These are phyloP conservation scores for Trapa incisa DNA, from an alignment of 345 rosid species.

Conservation along the genomic window DNA sequence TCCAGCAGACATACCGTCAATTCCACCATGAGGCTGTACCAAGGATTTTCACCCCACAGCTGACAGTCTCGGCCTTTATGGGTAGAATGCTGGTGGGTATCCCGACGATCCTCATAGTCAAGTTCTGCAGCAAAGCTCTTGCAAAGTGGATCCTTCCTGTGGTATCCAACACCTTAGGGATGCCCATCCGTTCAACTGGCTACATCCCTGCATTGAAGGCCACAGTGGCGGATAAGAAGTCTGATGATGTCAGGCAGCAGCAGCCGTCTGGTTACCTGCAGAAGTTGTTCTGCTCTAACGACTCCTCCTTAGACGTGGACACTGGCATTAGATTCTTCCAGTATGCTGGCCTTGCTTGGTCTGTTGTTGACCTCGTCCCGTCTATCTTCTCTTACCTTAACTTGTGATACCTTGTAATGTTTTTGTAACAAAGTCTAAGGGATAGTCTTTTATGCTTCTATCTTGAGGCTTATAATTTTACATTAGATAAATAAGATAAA, in stretches of 20 bases:
- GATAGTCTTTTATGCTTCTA: not conserved
- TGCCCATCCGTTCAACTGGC: slow-evolving; percentile 56
- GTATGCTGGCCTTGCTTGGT: slow-evolving; percentile 94
- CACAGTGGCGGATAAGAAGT: slow-evolving; percentile 27
- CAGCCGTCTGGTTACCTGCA: slow-evolving; percentile 36
- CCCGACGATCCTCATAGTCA: slow-evolving; percentile 72
- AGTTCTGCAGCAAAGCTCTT: slow-evolving; percentile 84
- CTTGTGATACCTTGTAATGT: slow-evolving; percentile 21
- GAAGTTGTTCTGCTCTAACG: slow-evolving; percentile 33
- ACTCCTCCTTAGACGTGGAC: slow-evolving; percentile 55
- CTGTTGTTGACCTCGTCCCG: slow-evolving; percentile 86
- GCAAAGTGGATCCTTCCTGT: slow-evolving; percentile 81
- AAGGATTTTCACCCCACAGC: slow-evolving; percentile 39
- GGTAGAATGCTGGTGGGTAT: slow-evolving; percentile 74
- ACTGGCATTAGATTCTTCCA: slow-evolving; percentile 83
- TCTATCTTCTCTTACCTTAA: slow-evolving; percentile 42
- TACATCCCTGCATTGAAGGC: slow-evolving; percentile 56
- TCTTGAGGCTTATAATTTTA: no score
- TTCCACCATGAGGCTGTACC: slow-evolving; percentile 84
- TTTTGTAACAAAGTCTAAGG: not conserved
- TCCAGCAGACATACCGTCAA: slow-evolving; percentile 76
- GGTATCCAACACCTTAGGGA: slow-evolving; percentile 58
- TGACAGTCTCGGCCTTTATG: slow-evolving; percentile 25
- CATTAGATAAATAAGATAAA: no score
- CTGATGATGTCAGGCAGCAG: slow-evolving; percentile 35